Evolutionary conservation across 2,329 filamentous ascomycete species (phyloP).

Genomic region (Colletotrichum spaethianum): DNA sequence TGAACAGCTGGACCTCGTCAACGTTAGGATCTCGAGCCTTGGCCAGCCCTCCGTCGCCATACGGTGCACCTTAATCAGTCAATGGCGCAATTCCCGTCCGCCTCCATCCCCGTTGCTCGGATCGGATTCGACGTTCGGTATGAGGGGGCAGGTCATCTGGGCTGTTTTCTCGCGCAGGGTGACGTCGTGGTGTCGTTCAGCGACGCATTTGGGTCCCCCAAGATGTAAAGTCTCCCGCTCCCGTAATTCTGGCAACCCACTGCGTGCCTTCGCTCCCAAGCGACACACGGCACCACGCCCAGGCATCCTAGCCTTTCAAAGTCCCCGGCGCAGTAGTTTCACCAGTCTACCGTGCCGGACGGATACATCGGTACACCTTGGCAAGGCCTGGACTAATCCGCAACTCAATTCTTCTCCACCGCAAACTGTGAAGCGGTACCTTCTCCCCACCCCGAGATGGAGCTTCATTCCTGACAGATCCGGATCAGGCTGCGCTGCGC

Average conservation of each 20-base stretch:
- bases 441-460: conserved; percentile 12
- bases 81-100: not conserved
- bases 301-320: not conserved
- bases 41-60: not conserved
- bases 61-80: not conserved
- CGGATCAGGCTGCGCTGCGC: not conserved
- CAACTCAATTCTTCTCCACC: conserved; percentile 15
- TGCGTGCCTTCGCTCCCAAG: not conserved
- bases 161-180: conserved; percentile 9
- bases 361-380: conserved; percentile 27
- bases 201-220: not conserved
- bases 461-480: conserved; percentile 8
- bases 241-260: conserved; percentile 13
- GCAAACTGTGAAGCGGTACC: conserved; percentile 4
- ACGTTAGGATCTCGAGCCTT: not conserved
- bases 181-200: conserved; percentile 18
- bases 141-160: not conserved
- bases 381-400: conserved; percentile 29
- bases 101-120: conserved; percentile 5
- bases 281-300: not conserved
- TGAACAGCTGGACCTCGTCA: not conserved
- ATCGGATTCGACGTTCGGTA: not conserved
- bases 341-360: conserved; percentile 4
- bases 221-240: conserved; percentile 11
- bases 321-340: not conserved